Base-by-base conservation (phyloP, 2,329 filamentous ascomycete genomes). In the Aspergillus fijiensis region DNA sequence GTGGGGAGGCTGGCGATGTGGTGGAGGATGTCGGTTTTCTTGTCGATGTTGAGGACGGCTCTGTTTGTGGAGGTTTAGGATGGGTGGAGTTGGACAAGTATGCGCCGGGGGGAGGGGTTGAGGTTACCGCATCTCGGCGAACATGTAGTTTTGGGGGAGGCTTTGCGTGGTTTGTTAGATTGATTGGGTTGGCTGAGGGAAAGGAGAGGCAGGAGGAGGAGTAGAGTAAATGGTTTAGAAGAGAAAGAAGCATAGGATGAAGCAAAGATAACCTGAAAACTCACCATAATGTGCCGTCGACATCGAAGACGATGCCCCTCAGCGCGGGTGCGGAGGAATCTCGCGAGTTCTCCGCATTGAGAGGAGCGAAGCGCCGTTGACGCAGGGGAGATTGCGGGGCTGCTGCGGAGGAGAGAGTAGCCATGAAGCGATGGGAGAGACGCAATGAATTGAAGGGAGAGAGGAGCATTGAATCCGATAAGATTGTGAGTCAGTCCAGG, bases 101-200 rank as follows among this genome's bases (percentile, higher is more conserved):
- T 29, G 9, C 9, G 27, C 27, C 12, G 7, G 49, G 7, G 25
- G 16, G 27, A 27, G 25, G 45, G 16, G 19, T 45, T 45, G 39
- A 14, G 14, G 19, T 60, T 77, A 83, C 76, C 86, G 89, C 94
- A 99, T 98, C 72, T 96, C 84, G 21, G 78, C 76, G 77, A 98
- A 98, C 94, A 98, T 99, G 83, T 96, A 91, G 68, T 90, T 95
- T 77, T 98, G 94, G 0, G 94, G 94, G 60, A 93, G 80, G 74
- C 92, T 96, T 35, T 35, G 33, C 12, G 14, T 16, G 33, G 3
- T 16, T 16, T 50, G 16, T 21, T 45, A 12, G 51, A 14, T 52
- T 52, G 49, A 7, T 31, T 39, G 33, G 12, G 25, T 33, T 31
- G 19, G 19, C 5, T 14, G 7, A 29, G 21, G 5, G 48, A 5